phyloP scores from a whole-genome alignment of 345 rosid genomes.

The Xanthoceras sorbifolium region DNA sequence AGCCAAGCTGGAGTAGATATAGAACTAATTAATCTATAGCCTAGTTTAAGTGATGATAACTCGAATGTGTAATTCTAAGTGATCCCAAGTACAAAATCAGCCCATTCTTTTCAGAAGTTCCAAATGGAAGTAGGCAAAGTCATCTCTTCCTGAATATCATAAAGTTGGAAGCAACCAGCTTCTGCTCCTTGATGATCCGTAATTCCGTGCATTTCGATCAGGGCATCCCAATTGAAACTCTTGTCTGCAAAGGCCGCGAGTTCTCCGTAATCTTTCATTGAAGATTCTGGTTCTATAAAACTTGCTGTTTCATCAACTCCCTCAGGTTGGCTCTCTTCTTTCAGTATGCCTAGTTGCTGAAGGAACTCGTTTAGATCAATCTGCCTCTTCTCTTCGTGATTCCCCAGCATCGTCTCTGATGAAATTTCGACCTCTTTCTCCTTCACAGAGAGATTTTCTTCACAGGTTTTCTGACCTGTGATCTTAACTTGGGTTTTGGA shows the following conservation, averaged over 20 bases:
- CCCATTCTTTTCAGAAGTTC: constrained; percentile 49
- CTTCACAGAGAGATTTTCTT: constrained; percentile 20
- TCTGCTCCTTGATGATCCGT: constrained; percentile 39
- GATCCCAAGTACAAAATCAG: not conserved
- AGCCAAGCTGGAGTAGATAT: constrained; percentile 9
- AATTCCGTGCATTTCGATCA: constrained; percentile 59
- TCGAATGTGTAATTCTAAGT: not conserved
- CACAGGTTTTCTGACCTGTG: constrained; percentile 20
- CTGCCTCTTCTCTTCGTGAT: constrained; percentile 65
- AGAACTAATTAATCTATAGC: constrained; percentile 8
- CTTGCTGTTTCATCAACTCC: constrained; percentile 31
- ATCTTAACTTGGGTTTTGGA: constrained; percentile 28
- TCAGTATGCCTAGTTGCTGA: constrained; percentile 79
- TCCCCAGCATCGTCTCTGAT: constrained; percentile 26
- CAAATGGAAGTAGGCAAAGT: constrained; percentile 62
- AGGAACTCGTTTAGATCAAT: constrained; percentile 92
- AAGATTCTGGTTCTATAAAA: constrained; percentile 33
- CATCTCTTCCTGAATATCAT: constrained; percentile 56
- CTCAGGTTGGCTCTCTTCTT: constrained; percentile 39
- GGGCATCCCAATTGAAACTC: constrained; percentile 71
- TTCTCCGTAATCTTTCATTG: constrained; percentile 40
- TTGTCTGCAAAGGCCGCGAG: constrained; percentile 39
- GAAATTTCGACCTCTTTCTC: constrained; percentile 39
- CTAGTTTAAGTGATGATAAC: not conserved
- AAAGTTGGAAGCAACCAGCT: constrained; percentile 41